Base-by-base conservation (phyloP, 1,139 yeast species). In the Geotrichum bryndzae region DNA sequence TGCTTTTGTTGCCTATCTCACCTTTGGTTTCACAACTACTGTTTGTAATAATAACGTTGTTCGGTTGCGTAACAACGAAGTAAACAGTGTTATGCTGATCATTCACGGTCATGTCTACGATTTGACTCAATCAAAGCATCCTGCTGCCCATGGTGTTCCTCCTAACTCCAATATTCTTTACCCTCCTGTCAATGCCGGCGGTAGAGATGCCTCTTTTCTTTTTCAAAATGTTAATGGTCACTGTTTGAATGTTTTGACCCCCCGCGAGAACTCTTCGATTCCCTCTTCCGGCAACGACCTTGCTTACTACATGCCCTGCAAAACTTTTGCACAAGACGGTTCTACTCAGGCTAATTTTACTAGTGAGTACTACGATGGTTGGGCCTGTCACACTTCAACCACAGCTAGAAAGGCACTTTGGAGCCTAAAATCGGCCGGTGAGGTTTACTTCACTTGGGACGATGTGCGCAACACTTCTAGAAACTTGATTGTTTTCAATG, bases 271-370 rank as follows among this genome's bases (percentile, higher is more conserved):
- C 71, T 82, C 90, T 69, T 68, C 86, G 0, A 91, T 92, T 63
- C 97, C 97, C 0, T 76, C 78, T 64, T 79, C 80, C 65, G 80
- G 80, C 51, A 84, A 82, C 52, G 85, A 86, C 56, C 73, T 94
- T 67, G 98, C 96, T 10, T 92, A 97, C 96, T 94, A 94, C 76
- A 90, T 91, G 88, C 98, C 99, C 2, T 94, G 99, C 77, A 85
- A 85, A 68, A 67, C 88, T 56, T 79, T 86, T 64, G 76, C 79
- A 56, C 87, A 83, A 68, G 88, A 89, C 73, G 96, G 96, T 4
- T 80, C 92, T 1, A 74, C 88, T 1, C 64, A 76, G 45, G 88
- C 89, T 35, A 86, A 89, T 70, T 81, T 80, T 67, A 80, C 91
- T 1, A 69, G 70, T 33, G 72, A 78, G 31, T 82, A 80, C 41